phyloP scores from a whole-genome alignment of 495 filamentous ascomycete species.

The Margaritispora aquatica region DNA sequence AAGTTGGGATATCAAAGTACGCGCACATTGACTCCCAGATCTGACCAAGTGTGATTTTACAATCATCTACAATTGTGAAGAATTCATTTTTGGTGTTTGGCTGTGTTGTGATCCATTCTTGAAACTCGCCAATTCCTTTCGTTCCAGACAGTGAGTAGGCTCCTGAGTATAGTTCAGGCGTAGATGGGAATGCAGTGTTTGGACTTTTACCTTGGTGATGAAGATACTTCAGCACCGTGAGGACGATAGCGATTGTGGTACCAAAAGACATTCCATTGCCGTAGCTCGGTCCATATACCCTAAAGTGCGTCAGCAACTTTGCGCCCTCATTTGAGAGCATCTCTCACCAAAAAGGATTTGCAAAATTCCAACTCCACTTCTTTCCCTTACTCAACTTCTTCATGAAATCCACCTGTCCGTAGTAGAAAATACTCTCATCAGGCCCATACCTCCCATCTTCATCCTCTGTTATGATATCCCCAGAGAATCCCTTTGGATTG shows the following conservation, averaged over 20 bases:
- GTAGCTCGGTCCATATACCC: not conserved
- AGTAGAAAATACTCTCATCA: conserved; percentile 30
- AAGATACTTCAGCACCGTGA: not conserved
- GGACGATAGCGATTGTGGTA: not conserved
- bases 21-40: conserved; percentile 22
- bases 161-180: not conserved
- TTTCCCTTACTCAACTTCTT: conserved; percentile 14
- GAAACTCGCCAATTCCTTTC: not conserved
- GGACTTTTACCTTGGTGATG: not conserved
- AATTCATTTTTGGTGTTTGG: not conserved
- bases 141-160: not conserved
- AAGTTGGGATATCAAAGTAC: not conserved
- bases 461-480: conserved; percentile 19
- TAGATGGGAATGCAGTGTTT: not conserved
- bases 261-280: not conserved
- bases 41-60: not conserved
- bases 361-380: conserved; percentile 29
- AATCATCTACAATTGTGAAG: not conserved
- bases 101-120: not conserved
- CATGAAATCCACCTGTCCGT: conserved; percentile 29
- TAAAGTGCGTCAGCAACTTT: conserved; percentile 16
- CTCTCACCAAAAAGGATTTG: conserved; percentile 26
- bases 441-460: conserved; percentile 24
- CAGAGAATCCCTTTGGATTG: conserved; percentile 5
- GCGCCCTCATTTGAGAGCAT: conserved; percentile 20